These are phyloP conservation scores for Colletotrichum somersetense DNA, from an alignment of 2,329 filamentous ascomycete genomes.

Conservation along the genomic window DNA sequence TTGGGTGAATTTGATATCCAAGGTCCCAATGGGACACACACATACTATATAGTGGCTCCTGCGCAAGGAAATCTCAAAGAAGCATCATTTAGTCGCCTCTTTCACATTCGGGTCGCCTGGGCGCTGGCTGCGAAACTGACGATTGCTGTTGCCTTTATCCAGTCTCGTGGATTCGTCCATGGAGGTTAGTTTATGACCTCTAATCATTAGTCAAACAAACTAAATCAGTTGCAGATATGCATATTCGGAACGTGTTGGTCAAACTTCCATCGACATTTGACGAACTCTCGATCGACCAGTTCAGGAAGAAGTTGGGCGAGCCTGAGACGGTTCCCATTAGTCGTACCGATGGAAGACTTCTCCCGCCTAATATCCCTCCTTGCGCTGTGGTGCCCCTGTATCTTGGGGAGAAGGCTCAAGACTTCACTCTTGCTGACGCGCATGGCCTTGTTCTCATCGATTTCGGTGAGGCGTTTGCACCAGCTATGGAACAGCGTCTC, in stretches of 20 bases:
- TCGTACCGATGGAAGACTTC: neutral
- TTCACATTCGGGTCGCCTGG: neutral
- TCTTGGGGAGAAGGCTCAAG: neutral
- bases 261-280: neutral
- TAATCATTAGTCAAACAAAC: neutral
- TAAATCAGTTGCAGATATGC: neutral
- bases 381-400: neutral
- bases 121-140: neutral
- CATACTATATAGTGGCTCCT: neutral
- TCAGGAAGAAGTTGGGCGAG: neutral
- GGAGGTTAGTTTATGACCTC: neutral
- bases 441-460: slow-evolving; percentile 48
- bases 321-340: neutral
- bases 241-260: neutral
- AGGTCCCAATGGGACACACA: neutral
- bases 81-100: neutral
- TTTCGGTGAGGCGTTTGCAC: slow-evolving; percentile 51
- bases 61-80: neutral
- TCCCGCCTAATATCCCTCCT: neutral
- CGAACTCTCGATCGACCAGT: neutral
- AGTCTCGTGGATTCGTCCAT: neutral
- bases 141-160: neutral
- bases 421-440: slow-evolving; percentile 47
- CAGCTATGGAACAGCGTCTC: slow-evolving; percentile 42
- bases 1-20: neutral